These are phyloP conservation scores for Zangia roseola DNA, from an alignment of 768 basidiomycete genomes.

Conservation along the genomic window DNA sequence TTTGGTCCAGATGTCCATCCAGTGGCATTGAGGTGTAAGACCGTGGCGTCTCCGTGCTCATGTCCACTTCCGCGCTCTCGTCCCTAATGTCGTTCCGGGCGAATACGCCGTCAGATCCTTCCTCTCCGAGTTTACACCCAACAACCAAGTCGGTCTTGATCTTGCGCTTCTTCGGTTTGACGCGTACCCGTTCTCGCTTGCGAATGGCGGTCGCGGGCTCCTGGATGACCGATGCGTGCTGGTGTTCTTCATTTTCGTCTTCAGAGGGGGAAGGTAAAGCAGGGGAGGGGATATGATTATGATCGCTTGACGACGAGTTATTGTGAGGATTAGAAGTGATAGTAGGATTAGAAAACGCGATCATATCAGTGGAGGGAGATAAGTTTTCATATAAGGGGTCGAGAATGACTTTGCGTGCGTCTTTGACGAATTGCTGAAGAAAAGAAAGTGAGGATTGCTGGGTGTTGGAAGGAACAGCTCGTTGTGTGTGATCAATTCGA, in stretches of 20 bases:
- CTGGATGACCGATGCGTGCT: conserved; percentile 11
- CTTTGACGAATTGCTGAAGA: conserved; percentile 58
- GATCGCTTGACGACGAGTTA: conserved; percentile 24
- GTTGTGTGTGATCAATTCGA: conserved; percentile 37
- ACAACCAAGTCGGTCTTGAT: conserved; percentile 36
- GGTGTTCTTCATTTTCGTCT: conserved; percentile 27
- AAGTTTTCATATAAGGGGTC: conserved; percentile 39
- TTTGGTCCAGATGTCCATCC: conserved; percentile 8
- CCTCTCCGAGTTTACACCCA: conserved; percentile 28
- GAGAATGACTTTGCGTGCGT: conserved; percentile 49
- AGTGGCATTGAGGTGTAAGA: conserved; percentile 23
- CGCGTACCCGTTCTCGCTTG: conserved; percentile 44
- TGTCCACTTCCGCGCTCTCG: conserved; percentile 61
- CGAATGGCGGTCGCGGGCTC: conserved; percentile 15
- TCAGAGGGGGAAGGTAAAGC: conserved; percentile 34
- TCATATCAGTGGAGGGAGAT: conserved; percentile 15
- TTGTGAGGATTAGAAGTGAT: conserved; percentile 26
- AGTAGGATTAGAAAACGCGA: conserved; percentile 26
- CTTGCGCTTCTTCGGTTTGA: conserved; percentile 56
- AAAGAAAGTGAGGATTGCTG: conserved; percentile 49
- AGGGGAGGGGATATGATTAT: conserved; percentile 15
- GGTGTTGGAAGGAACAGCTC: conserved; percentile 36
- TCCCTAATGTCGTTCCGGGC: conserved; percentile 58
- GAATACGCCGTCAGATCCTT: conserved; percentile 43
- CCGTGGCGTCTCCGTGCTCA: conserved; percentile 36